Conservation (phyloP, 2,329 filamentous ascomycete species). For the Venturia carpophila region DNA sequence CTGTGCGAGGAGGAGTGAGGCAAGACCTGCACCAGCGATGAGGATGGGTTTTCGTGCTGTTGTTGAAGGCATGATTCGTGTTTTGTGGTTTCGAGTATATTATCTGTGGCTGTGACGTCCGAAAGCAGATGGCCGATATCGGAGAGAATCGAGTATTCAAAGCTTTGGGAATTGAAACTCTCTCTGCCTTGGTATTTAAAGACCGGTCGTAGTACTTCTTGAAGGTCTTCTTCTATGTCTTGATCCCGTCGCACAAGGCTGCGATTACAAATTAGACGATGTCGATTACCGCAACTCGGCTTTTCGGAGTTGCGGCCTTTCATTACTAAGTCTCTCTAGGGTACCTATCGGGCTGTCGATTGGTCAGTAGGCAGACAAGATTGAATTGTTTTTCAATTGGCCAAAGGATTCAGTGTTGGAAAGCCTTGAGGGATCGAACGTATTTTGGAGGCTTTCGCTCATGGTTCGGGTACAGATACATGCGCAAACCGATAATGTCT, state of each 20-base stretch:
- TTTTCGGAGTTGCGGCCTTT: not conserved
- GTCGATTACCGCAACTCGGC: not conserved
- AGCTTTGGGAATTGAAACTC: no score
- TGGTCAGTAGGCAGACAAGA: no score
- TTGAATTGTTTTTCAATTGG: not conserved
- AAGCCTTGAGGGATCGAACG: not conserved
- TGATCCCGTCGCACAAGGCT: not conserved
- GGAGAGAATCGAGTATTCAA: no score
- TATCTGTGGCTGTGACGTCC: not conserved
- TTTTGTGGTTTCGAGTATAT: no score
- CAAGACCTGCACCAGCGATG: slow-evolving; percentile 36
- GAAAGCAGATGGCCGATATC: not conserved
- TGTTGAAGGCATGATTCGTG: slow-evolving; percentile 20
- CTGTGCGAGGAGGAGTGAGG: slow-evolving; percentile 33
- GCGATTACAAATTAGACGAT: not conserved
- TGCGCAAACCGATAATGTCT: no score
- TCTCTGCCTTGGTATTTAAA: no score
- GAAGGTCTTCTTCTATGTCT: not conserved
- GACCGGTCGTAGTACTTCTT: not conserved
- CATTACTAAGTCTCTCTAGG: not conserved
- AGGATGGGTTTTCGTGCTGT: slow-evolving; percentile 34
- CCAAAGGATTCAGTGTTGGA: not conserved
- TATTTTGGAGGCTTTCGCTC: not conserved
- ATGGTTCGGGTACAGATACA: not conserved
- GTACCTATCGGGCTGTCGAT: no score